Evolutionary conservation across 306 rosid species (phyloP).

Genomic region (Amphicarpaea edgeworthii): DNA sequence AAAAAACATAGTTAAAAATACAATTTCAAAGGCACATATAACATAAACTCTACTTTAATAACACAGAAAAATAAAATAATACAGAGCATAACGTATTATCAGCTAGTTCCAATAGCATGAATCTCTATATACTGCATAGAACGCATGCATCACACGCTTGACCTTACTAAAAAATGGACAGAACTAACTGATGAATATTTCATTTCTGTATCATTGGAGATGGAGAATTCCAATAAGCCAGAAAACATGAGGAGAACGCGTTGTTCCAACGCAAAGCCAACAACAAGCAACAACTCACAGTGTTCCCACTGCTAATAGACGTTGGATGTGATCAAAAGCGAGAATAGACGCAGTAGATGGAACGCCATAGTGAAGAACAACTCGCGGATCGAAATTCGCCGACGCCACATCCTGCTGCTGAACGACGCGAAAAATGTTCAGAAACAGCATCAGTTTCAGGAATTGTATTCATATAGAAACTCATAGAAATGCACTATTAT

Average conservation of each 20-base stretch:
- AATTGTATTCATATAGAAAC: conserved; percentile 6
- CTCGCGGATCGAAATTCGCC: conserved; percentile 62
- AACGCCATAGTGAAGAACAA: conserved; percentile 78
- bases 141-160: no score
- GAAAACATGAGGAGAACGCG: background rate
- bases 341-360: conserved; percentile 85
- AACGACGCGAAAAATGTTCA: conserved; percentile 32
- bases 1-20: conserved; percentile 16
- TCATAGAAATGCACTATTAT: conserved; percentile 20
- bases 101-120: conserved; percentile 36
- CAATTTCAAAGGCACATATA: conserved; percentile 7
- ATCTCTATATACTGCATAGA: conserved; percentile 11
- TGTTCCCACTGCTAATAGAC: conserved; percentile 82
- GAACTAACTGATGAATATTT: conserved; percentile 17
- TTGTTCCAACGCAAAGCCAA: conserved; percentile 5
- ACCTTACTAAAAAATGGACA: conserved; percentile 9
- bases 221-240: conserved; percentile 27
- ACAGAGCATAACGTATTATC: background rate
- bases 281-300: conserved; percentile 66
- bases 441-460: conserved; percentile 26
- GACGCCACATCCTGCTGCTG: conserved; percentile 44
- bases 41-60: background rate
- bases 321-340: conserved; percentile 75
- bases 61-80: background rate
- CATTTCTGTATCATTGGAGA: conserved; percentile 27